A percentile compares a stretch with the other conserved stretches of the same genome.
These are phyloP conservation scores for Metschnikowia picachoensis DNA, from an alignment of 805 yeast genomes.

Conservation along the genomic window DNA sequence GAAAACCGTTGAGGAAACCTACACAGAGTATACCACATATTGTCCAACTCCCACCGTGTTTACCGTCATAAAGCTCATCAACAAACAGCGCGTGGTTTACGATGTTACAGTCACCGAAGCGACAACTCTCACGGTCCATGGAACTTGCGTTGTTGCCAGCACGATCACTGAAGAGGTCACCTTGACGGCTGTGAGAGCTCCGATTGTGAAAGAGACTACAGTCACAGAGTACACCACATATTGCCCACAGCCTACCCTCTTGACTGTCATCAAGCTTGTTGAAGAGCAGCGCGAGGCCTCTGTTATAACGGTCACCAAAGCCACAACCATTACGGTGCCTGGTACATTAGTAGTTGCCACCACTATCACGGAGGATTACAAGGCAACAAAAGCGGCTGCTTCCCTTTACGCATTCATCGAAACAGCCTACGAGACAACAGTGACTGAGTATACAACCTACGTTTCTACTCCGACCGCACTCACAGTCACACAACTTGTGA, in stretches of 20 bases:
- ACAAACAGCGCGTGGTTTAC: slow-evolving; percentile 24
- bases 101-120: slow-evolving; percentile 29
- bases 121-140: slow-evolving; percentile 32
- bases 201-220: slow-evolving; percentile 23
- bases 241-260: slow-evolving; percentile 34
- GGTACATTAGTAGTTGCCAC: slow-evolving; percentile 30
- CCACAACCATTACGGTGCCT: slow-evolving; percentile 32
- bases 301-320: slow-evolving; percentile 25
- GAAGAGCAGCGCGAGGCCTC: slow-evolving; percentile 25
- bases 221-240: slow-evolving; percentile 36
- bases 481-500: slow-evolving; percentile 30
- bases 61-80: slow-evolving; percentile 30
- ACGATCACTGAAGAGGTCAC: slow-evolving; percentile 5
- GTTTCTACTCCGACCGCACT: slow-evolving; percentile 33
- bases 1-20: slow-evolving; percentile 24
- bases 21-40: slow-evolving; percentile 36
- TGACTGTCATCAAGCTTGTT: slow-evolving; percentile 33
- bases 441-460: slow-evolving; percentile 35
- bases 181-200: slow-evolving; percentile 13
- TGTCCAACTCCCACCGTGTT: slow-evolving; percentile 35
- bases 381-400: slow-evolving; percentile 10
- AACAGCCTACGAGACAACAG: slow-evolving; percentile 12
- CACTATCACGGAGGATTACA: slow-evolving; percentile 5
- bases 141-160: slow-evolving; percentile 25
- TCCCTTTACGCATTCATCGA: background rate